Base-by-base conservation (phyloP, 306 rosid genomes). In the Prunus mongolica region DNA sequence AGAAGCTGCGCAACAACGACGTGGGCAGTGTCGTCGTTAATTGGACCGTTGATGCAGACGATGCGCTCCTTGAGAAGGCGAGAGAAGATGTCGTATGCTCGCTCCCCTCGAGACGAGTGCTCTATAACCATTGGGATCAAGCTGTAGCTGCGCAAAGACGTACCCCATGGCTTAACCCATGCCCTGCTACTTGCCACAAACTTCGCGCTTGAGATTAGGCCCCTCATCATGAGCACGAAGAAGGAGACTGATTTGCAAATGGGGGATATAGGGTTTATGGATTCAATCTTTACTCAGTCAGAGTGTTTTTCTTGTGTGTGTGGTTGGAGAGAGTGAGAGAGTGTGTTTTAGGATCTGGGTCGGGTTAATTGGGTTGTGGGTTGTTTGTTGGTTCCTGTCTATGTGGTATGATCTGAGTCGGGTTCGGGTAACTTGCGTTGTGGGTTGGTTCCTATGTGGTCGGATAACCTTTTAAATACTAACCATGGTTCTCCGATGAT, bases 1-100 rank as follows among this genome's bases (percentile, higher is more conserved):
- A 95, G 95, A 6, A 95, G 97, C 90, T 95, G 99, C 18, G 99
- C 99, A 4, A 95, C 96, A 76, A 95, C 99, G 67, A 95, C 99
- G 51, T 95, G 99, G 12, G 99, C 82, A 19, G 99, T 95, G 82
- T 95, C 99, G 50, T 95, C 99, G 66, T 93, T 80, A 75, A 95
- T 84, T 64, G 99, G 87, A 0, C 99, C 97, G 38, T 95, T 95
- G 86, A 95, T 92, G 93, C 99, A 95, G 61, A 95, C 66, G 18
- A 95, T 95, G 56, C 99, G 99, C 77, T 95, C 99, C 68, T 95
- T 95, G 51, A 95, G 97, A 20, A 95, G 97, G 14, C 99, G 93
- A 7, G 99, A 95, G 90, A 95, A 95, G 86, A 95, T 92, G 76
- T 95, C 97, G 87, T 95, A 95, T 0, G 99, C 97, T 20, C 99